These are phyloP conservation scores for Yamadazyma jaroonii DNA, from an alignment of 1,139 yeast genomes.

Conservation along the genomic window DNA sequence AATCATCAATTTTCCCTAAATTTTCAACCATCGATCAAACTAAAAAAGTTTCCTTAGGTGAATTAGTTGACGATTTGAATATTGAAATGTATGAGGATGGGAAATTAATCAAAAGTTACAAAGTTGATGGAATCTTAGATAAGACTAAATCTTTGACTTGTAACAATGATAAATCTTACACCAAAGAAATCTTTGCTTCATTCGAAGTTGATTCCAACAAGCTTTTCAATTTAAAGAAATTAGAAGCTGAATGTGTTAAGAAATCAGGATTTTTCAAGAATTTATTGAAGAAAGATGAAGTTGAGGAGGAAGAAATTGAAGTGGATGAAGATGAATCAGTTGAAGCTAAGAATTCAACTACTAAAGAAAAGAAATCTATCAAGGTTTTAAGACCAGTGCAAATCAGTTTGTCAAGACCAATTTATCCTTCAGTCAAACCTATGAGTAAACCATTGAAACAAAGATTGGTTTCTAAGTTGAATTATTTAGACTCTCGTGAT, in stretches of 20 bases:
- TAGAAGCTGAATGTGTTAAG: constrained; percentile 41
- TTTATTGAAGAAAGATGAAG: constrained; percentile 21
- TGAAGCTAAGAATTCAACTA: constrained; percentile 1
- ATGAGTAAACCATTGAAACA: constrained; percentile 40
- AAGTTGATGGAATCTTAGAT: constrained; percentile 27
- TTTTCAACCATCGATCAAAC: constrained; percentile 35
- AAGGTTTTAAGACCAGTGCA: constrained; percentile 20
- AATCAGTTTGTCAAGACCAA: constrained; percentile 24
- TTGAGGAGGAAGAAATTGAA: constrained; percentile 12
- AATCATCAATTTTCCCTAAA: constrained; percentile 37
- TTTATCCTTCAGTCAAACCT: constrained; percentile 44
- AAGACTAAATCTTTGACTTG: constrained; percentile 44
- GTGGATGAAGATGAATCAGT: constrained; percentile 8
- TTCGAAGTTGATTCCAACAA: constrained; percentile 51
- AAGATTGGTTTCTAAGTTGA: constrained; percentile 25
- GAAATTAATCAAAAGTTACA: constrained; percentile 38
- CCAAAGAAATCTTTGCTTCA: constrained; percentile 34
- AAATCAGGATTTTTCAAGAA: constrained; percentile 26
- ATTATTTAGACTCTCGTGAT: constrained; percentile 43
- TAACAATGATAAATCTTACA: constrained; percentile 30
- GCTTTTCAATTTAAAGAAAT: constrained; percentile 40
- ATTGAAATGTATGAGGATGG: constrained; percentile 58
- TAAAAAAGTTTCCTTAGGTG: constrained; percentile 32
- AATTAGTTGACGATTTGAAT: constrained; percentile 26
- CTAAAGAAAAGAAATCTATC: constrained; percentile 15